These are phyloP conservation scores for Wickerhamiella siamensis DNA, from an alignment of 805 yeast species.

Conservation along the genomic window DNA sequence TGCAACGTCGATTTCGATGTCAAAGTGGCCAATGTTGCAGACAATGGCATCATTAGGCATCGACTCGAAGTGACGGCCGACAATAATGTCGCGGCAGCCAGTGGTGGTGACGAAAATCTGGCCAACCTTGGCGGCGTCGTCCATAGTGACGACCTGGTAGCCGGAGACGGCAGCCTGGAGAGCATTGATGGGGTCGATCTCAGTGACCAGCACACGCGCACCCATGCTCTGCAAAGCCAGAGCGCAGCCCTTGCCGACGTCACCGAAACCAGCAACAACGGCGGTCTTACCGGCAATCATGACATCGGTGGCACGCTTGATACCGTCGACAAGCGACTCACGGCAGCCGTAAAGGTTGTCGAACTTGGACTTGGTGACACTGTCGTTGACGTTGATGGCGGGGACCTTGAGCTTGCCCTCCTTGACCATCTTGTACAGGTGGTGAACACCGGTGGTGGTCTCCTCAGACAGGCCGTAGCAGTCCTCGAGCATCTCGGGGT, in stretches of 20 bases:
- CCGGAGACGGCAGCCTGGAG: slow-evolving; percentile 99
- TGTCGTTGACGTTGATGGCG: slow-evolving; percentile 97
- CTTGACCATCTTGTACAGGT: slow-evolving; percentile 88
- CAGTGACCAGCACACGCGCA: slow-evolving; percentile 95
- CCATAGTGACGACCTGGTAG: slow-evolving; percentile 91
- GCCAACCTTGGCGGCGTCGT: slow-evolving; percentile 81
- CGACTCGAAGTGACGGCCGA: slow-evolving; percentile 65
- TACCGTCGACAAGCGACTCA: slow-evolving; percentile 96
- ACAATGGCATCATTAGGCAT: slow-evolving; percentile 99
- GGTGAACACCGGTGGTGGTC: slow-evolving; percentile 99
- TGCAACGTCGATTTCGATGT: slow-evolving; percentile 97
- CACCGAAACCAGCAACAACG: slow-evolving; percentile 99
- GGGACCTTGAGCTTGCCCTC: slow-evolving; percentile 85
- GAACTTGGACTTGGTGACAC: slow-evolving; percentile 97
- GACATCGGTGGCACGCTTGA: slow-evolving; percentile 98
- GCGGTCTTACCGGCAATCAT: slow-evolving; percentile 99
- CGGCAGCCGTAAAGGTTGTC: slow-evolving; percentile 99
- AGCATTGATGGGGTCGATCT: slow-evolving; percentile 97
- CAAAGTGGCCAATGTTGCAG: slow-evolving; percentile 99
- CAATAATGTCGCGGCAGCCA: slow-evolving; percentile 97
- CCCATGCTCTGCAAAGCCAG: slow-evolving; percentile 98
- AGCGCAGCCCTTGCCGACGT: slow-evolving; percentile 99
- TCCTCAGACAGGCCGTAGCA: slow-evolving; percentile 97
- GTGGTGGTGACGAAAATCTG: slow-evolving; percentile 98
- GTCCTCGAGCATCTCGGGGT: slow-evolving; percentile 92